Evolutionary conservation across 2,329 filamentous ascomycete species (phyloP).

Genomic region (Domatiomyces globalis): DNA sequence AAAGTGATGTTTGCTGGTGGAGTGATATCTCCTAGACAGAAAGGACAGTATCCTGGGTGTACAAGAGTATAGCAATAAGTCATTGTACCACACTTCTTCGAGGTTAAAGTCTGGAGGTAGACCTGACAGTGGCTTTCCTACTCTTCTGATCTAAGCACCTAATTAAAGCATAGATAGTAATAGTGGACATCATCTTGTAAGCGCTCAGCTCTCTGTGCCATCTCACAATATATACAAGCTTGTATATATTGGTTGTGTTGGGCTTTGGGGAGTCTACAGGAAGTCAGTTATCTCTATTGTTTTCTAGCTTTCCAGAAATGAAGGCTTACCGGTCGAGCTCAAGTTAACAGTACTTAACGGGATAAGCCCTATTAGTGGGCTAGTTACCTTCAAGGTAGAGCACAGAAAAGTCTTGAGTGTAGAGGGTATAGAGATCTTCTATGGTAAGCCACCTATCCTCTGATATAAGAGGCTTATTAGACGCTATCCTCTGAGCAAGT

Average conservation of each 20-base stretch:
- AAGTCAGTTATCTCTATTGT: no score
- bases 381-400: conserved; percentile 5
- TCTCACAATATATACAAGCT: conserved; percentile 5
- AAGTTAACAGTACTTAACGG: conserved; percentile 2
- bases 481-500: conserved; percentile 3
- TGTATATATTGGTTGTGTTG: conserved; percentile 8
- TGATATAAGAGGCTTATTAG: neutral
- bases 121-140: conserved; percentile 9
- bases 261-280: conserved; percentile 6
- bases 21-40: conserved; percentile 2
- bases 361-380: conserved; percentile 2
- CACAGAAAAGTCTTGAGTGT: conserved; percentile 2
- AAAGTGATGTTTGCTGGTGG: conserved; percentile 1
- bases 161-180: conserved; percentile 9
- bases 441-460: conserved; percentile 5
- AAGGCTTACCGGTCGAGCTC: conserved; percentile 1
- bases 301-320: no score
- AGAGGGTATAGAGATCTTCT: conserved; percentile 5
- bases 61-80: conserved; percentile 10
- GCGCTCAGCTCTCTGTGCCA: neutral
- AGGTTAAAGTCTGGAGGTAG: conserved; percentile 4
- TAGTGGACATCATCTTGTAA: conserved; percentile 6
- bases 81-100: conserved; percentile 8
- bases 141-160: conserved; percentile 4
- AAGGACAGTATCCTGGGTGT: conserved; percentile 7